phyloP scores from a whole-genome alignment of 148 eudicot genomes.

The Heliamphora exappendiculata region DNA sequence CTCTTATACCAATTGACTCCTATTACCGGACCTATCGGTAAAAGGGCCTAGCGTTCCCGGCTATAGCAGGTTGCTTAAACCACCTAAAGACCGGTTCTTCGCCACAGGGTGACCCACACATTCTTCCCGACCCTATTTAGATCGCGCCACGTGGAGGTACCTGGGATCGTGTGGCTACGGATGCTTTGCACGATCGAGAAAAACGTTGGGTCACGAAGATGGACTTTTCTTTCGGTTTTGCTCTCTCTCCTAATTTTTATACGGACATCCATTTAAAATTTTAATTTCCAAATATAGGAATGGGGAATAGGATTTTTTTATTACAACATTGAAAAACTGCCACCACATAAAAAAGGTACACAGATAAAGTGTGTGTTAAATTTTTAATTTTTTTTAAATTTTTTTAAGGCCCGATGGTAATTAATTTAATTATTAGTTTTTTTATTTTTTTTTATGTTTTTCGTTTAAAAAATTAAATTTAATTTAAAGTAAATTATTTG shows the following conservation, averaged over 20 bases:
- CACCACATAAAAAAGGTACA: background rate
- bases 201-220: slow-evolving; percentile 37
- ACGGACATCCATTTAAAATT: background rate
- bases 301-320: no score
- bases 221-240: slow-evolving; percentile 14
- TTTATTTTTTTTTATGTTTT: no score
- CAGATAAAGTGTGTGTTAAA: background rate
- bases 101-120: slow-evolving; percentile 22
- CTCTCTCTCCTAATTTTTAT: background rate
- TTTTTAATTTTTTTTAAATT: no score
- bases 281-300: slow-evolving; percentile 4
- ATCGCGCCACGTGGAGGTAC: slow-evolving; percentile 32
- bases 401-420: no score
- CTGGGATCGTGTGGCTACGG: slow-evolving; percentile 19
- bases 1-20: slow-evolving; percentile 47
- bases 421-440: no score
- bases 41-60: slow-evolving; percentile 21
- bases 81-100: slow-evolving; percentile 48
- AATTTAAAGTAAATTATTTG: no score
- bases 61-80: slow-evolving; percentile 30
- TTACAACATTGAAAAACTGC: background rate
- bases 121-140: background rate
- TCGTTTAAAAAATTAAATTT: no score
- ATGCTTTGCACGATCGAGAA: slow-evolving; percentile 24
- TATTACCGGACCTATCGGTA: slow-evolving; percentile 33